Base-by-base conservation (phyloP, 2,329 filamentous ascomycete genomes). In the Huntiella moniliformis region DNA sequence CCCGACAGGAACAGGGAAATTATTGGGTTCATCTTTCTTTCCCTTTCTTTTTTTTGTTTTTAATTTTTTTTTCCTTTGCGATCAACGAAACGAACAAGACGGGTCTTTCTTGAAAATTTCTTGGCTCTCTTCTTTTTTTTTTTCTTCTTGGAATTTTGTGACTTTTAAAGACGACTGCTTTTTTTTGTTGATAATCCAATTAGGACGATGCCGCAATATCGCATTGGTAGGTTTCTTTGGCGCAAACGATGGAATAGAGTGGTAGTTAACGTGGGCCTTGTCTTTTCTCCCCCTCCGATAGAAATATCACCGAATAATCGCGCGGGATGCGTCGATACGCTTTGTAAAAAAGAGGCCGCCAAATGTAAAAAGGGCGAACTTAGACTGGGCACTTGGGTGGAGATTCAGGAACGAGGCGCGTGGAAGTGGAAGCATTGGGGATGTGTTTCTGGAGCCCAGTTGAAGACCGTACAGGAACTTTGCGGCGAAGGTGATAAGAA, bases 351-450 rank as follows among this genome's bases (percentile, higher is more conserved):
- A 2, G 63, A 63, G 1, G 66, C 57, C 1, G 57, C 70, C 56
- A 94, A 93, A 63, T 84, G 93, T 56, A 53, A 56, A 18, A 93
- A 93, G 63, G 84, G 79, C 47, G 75, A 84, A 52, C 64, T 94
- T 2, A 80, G 88, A 46, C 73, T 86, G 45, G 88, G 82, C 37
- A 71, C 70, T 16, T 83, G 79, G 67, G 71, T 93, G 51, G 71
- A 71, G 6, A 71, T 79, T 28, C 55, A 66, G 0, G 69, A 72
- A 0, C 69, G 77, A 56, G 73, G 73, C 37, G 70, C 69, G 56
- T 93, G 77, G 74, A 61, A 66, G 48, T 96, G 81, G 77, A 81
- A 79, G 57, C 88, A 96, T 60, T 95, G 88, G 88, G 87, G 88
- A 28, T 96, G 88, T 55, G 74, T 87, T 33, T 93, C 85, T 12